These are phyloP conservation scores for Podospora fimiseda DNA, from an alignment of 495 filamentous ascomycete species.

Conservation along the genomic window DNA sequence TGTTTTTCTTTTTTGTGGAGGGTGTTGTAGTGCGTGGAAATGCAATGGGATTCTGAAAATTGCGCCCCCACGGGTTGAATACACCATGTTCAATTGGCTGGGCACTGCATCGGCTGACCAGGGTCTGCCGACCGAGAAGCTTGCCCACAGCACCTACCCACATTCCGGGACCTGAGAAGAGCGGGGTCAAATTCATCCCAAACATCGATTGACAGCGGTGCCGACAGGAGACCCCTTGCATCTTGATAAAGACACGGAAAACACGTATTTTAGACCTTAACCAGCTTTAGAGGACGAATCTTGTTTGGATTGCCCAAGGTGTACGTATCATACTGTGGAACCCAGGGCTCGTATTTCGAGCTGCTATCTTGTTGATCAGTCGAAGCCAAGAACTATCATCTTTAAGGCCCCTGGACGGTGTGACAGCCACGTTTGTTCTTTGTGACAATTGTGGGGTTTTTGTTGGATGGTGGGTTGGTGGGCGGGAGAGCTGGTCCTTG, in stretches of 20 bases:
- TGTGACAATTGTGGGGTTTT: not conserved
- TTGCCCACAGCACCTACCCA: not conserved
- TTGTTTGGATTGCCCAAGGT: no score
- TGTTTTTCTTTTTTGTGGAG: not conserved
- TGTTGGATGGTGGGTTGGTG: not conserved
- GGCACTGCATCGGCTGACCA: not conserved
- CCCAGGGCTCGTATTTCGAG: not conserved
- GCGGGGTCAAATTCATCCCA: not conserved
- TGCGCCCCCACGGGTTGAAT: not conserved
- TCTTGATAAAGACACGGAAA: no score
- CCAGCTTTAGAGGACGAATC: no score
- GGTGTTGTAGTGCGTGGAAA: not conserved
- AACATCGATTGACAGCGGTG: not conserved
- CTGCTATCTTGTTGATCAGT: not conserved
- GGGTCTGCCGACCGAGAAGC: not conserved
- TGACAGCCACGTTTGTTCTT: not conserved
- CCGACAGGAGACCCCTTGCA: not conserved
- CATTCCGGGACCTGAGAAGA: not conserved
- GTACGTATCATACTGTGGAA: not conserved
- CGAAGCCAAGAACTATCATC: no score
- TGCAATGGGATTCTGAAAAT: conserved; percentile 1
- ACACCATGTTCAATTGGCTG: not conserved
- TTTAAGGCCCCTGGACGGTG: no score
- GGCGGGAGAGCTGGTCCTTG: not conserved
- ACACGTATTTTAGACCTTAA: no score